Evolutionary conservation across 2,329 filamentous ascomycete genomes (phyloP), one percentile per base, ranked within the genome.

Genomic region (Cladosporium colombiae): DNA sequence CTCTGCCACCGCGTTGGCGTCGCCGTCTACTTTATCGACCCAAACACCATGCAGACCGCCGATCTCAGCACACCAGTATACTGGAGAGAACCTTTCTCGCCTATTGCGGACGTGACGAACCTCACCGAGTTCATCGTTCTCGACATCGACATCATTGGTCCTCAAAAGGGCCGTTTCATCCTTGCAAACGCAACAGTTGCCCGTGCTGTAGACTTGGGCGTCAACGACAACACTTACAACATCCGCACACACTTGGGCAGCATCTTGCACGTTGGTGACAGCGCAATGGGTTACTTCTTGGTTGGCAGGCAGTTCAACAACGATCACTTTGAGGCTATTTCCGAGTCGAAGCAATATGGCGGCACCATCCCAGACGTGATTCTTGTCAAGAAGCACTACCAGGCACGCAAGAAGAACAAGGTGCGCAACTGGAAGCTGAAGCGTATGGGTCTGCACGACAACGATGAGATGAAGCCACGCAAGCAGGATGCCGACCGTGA

Each of bases 381-480:
- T 7, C 85, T 99, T 3, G 92, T 99, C 78, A 98, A 96, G 92
- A 99, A 99, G 80, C 89, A 92, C 84, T 99, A 96, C 81, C 88
- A 90, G 66, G 88, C 91, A 72, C 90, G 91, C 80, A 89, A 91
- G 83, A 96, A 94, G 86, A 69, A 86, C 88, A 77, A 76, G 77
- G 74, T 73, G 64, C 89, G 96, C 72, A 91, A 91, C 84, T 99
- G 95, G 95, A 91, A 90, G 78, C 88, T 99, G 78, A 96, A 91
- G 87, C 92, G 95, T 74, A 94, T 99, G 91, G 86, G 85, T 70
- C 90, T 88, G 80, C 93, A 98, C 69, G 92, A 97, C 77, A 90
- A 91, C 71, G 94, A 97, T 70, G 61, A 63, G 61, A 85, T 96
- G 78, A 81, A 93, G 69, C 91, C 92, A 40, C 89, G 91, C 82